A percentile compares a stretch with the other conserved stretches of the same genome.
Evolutionary conservation across 805 yeast genomes (phyloP).

Genomic region (Candida quercuum): DNA sequence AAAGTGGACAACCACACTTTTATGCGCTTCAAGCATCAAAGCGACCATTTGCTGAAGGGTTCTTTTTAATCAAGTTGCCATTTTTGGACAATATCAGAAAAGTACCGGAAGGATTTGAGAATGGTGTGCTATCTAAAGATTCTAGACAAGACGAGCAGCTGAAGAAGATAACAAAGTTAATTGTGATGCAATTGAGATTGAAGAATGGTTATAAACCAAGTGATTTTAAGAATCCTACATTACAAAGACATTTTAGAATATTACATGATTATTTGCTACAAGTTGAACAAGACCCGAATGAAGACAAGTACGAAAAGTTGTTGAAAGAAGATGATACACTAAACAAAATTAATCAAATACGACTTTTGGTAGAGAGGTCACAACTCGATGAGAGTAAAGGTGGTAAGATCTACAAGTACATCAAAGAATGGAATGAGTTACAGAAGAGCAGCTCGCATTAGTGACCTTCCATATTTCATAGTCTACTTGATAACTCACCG

Average conservation of each 20-base stretch:
- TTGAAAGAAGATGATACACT: slow-evolving; percentile 32
- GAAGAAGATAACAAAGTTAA: slow-evolving; percentile 17
- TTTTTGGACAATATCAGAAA: slow-evolving; percentile 70
- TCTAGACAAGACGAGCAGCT: slow-evolving; percentile 7
- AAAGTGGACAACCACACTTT: slow-evolving; percentile 47
- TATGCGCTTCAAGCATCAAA: slow-evolving; percentile 56
- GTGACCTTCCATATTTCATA: neutral
- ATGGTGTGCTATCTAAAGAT: slow-evolving; percentile 5
- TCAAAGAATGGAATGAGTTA: slow-evolving; percentile 29
- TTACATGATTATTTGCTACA: slow-evolving; percentile 65
- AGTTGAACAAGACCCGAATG: slow-evolving; percentile 27
- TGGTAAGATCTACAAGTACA: slow-evolving; percentile 20
- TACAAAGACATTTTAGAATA: slow-evolving; percentile 61
- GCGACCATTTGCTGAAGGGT: slow-evolving; percentile 56
- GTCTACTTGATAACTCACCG: too few relatives aligned
- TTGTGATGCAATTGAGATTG: slow-evolving; percentile 34
- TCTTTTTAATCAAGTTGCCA: slow-evolving; percentile 65
- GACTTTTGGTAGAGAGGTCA: slow-evolving; percentile 24
- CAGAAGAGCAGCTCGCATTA: slow-evolving; percentile 17
- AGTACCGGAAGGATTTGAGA: slow-evolving; percentile 39
- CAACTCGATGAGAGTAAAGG: slow-evolving; percentile 17
- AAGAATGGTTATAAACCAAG: slow-evolving; percentile 48
- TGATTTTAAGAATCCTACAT: slow-evolving; percentile 57
- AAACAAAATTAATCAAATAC: slow-evolving; percentile 22
- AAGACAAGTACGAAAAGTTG: slow-evolving; percentile 5